Base-by-base conservation (phyloP, 495 filamentous ascomycete species). In the Hypoxylon lenormandii region DNA sequence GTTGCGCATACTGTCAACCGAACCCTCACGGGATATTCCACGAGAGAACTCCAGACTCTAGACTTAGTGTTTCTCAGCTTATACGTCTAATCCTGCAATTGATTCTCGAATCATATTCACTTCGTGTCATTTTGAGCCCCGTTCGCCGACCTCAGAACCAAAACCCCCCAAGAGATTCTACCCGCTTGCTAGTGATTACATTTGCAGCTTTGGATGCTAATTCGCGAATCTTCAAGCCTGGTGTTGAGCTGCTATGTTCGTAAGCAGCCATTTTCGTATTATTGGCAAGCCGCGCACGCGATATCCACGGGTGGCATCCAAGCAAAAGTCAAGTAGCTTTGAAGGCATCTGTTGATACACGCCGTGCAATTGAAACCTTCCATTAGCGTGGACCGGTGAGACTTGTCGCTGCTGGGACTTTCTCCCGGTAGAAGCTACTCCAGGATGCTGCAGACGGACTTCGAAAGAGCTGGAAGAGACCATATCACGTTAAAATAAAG, bases 111-210 rank as follows among this genome's bases (percentile, higher is more conserved):
- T 33, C 30, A 33, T 37, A 53, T 36, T 38, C 46, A 43, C 22
- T 28, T 15, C 22, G 13, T 47, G 40, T 13, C 28, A 30, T 37
- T 23, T n/a, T 26, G 23, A 3, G n/a, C 13, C 36, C 19, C 54
- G 48, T 64, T 69, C 66, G 54, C 60, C 66, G 60, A 69, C 54
- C 59, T 64, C 19, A 15, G 59, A 48, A 47, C 36, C 12, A 28
- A 28, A 36, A n/a, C n/a, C 49, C n/a, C 23, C 30, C 16, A 49
- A 43, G 37, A 55, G 26, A 13, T 26, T 52, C 26, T 65, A 50
- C 16, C 45, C n/a, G 50, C 43, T 60, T 45, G 15, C 21, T 16
- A 50, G 60, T 60, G 54, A 64, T 60, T 26, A 60, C 28, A 55
- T 13, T 13, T 51, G 60, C 60, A 56, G 40, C 26, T 70, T 38